Evolutionary conservation across 2,329 filamentous ascomycete genomes (phyloP).

Genomic region (Alternaria incomplexa): DNA sequence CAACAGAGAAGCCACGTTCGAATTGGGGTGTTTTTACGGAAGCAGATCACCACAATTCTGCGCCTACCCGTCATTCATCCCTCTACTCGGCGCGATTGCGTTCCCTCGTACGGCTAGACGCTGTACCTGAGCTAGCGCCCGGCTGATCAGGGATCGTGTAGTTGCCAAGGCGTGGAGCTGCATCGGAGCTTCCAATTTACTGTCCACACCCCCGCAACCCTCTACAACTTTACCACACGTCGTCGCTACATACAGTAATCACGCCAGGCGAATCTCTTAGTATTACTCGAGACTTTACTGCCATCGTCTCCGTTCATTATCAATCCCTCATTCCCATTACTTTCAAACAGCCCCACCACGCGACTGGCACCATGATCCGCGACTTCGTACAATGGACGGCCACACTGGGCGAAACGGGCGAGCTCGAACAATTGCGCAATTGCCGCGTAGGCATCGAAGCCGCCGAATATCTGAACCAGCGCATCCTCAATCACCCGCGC

Average conservation of each 20-base stretch:
- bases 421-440: constrained; percentile 74
- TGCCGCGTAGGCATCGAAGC: constrained; percentile 85
- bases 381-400: constrained; percentile 64
- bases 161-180: constrained; percentile 14
- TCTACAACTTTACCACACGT: neutral
- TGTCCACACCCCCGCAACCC: constrained; percentile 9
- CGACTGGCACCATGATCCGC: constrained; percentile 48
- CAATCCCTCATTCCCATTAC: neutral
- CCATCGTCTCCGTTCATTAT: neutral
- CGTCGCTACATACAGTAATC: neutral
- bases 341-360: constrained; percentile 11
- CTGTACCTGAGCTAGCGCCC: constrained; percentile 22
- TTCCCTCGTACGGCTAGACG: neutral
- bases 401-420: constrained; percentile 61
- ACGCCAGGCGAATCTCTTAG: neutral
- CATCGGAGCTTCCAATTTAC: constrained; percentile 21
- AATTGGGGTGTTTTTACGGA: neutral
- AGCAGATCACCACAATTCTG: neutral
- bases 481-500: constrained; percentile 63
- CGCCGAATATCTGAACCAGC: constrained; percentile 78
- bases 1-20: neutral
- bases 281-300: neutral
- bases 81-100: neutral
- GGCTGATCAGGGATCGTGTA: constrained; percentile 15
- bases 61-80: neutral